Base-by-base conservation (phyloP, 257 asterid species). In the Rehmannia glutinosa region DNA sequence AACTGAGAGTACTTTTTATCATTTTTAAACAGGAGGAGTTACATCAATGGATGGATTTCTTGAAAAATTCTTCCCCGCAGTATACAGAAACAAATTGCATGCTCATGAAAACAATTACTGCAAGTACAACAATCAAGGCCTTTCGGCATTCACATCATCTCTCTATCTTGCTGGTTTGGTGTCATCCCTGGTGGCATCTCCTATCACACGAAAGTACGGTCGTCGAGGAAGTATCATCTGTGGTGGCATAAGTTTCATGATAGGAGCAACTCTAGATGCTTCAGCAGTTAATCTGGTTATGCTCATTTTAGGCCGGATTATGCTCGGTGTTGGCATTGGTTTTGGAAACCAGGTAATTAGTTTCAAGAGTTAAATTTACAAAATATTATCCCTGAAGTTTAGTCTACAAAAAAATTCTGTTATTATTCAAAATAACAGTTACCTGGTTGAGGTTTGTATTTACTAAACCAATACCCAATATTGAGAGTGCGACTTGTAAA, bases 311-410 rank as follows among this genome's bases (percentile, higher is more conserved):
- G 98, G 98, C 39, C 74, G 98, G 30, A 80, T 88, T 55, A 83
- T 91, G 98, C 92, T 91, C 11, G 96, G 98, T 1, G 57, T 91
- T 12, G 98, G 98, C 54, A 88, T 91, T 58, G 98, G 98, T 55
- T 91, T 91, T 8, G 98, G 98, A 8, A 91, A 91, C 64, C 98
- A 91, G 88, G 97, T n/a, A n/a, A n/a, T n/a, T n/a, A n/a, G n/a
- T n/a, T n/a, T n/a, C n/a, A n/a, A n/a, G n/a, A n/a, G n/a, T n/a
- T n/a, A n/a, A n/a, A n/a, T n/a, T n/a, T n/a, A n/a, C n/a, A n/a
- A n/a, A n/a, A n/a, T n/a, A n/a, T n/a, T n/a, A n/a, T n/a, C n/a
- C n/a, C n/a, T n/a, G n/a, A n/a, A n/a, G n/a, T n/a, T n/a, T n/a
- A n/a, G n/a, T n/a, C n/a, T n/a, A n/a, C n/a, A n/a, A n/a, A n/a